These are phyloP conservation scores for Corinectria fuckeliana DNA, from an alignment of 2,329 filamentous ascomycete species.

Conservation along the genomic window DNA sequence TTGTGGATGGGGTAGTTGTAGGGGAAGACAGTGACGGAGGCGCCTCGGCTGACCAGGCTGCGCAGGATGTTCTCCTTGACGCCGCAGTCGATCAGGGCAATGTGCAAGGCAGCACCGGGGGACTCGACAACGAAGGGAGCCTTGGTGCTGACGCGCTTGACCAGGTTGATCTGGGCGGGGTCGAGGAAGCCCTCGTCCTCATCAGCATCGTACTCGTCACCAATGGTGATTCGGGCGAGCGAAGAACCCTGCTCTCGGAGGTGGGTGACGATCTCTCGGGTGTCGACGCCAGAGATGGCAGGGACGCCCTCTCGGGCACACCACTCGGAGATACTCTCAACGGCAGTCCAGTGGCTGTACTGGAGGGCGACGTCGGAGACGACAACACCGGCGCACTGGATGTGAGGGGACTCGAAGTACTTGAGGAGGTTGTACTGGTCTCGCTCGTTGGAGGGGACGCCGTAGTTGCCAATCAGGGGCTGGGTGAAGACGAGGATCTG, in stretches of 20 bases:
- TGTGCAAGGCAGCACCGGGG: constrained; percentile 81
- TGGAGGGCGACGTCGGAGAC: constrained; percentile 92
- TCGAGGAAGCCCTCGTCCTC: constrained; percentile 97
- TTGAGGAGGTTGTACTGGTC: constrained; percentile 91
- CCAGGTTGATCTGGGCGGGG: constrained; percentile 94
- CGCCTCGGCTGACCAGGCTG: constrained; percentile 88
- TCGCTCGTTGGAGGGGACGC: constrained; percentile 84
- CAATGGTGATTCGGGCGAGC: constrained; percentile 90
- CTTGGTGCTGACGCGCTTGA: constrained; percentile 96
- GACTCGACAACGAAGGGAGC: constrained; percentile 95
- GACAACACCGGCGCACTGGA: constrained; percentile 94
- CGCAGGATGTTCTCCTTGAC: constrained; percentile 99
- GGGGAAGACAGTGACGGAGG: constrained; percentile 92
- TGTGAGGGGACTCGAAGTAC: constrained; percentile 98
- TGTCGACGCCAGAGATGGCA: constrained; percentile 96
- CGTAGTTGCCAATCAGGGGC: constrained; percentile 97
- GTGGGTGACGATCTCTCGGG: constrained; percentile 93
- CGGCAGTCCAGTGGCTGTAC: constrained; percentile 99
- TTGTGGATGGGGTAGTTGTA: constrained; percentile 99
- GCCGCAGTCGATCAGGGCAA: constrained; percentile 96
- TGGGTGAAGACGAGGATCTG: constrained; percentile 99
- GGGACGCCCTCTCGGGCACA: constrained; percentile 95
- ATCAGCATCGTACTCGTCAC: constrained; percentile 97
- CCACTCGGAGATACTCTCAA: constrained; percentile 92
- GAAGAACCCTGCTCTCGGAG: constrained; percentile 97